Evolutionary conservation across 1,284 basidiomycete species (phyloP).

Genomic region (Schizopora paradoxa): DNA sequence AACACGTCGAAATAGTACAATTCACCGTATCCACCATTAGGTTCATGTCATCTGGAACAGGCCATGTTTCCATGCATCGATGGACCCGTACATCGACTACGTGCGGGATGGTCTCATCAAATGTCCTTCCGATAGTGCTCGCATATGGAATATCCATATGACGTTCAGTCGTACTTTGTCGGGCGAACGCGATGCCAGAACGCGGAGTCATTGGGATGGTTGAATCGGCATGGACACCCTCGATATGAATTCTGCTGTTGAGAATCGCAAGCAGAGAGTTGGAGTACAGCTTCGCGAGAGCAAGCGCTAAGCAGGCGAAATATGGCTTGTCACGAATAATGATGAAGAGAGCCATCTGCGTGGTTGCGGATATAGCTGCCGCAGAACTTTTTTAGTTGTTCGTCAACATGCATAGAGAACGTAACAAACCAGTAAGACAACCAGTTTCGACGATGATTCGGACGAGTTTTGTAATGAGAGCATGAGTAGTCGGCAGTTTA

Average conservation of each 20-base stretch:
- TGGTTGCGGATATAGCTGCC: neutral
- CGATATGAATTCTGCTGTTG: conserved; percentile 3
- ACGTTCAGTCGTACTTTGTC: no score
- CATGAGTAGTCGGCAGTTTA: neutral
- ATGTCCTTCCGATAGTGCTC: no score
- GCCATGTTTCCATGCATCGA: no score
- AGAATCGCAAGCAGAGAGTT: conserved; percentile 1
- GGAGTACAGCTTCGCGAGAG: conserved; percentile 3
- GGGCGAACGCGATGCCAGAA: no score
- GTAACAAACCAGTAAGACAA: neutral
- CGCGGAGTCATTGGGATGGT: no score
- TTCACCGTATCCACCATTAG: no score
- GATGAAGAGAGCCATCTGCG: conserved; percentile 1
- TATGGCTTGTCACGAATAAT: neutral
- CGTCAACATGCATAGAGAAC: neutral
- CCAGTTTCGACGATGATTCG: conserved; percentile 2
- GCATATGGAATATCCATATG: no score
- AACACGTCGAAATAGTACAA: no score
- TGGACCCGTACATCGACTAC: no score
- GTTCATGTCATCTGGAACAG: no score
- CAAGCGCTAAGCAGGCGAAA: neutral
- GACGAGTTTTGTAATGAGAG: neutral
- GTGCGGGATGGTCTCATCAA: no score
- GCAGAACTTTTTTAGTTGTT: neutral
- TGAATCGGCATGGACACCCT: no score